Percentiles rank a stretch among this genome's conserved stretches.
Conservation (phyloP, 805 yeast genomes). For the Nakazawaea ernobii region DNA sequence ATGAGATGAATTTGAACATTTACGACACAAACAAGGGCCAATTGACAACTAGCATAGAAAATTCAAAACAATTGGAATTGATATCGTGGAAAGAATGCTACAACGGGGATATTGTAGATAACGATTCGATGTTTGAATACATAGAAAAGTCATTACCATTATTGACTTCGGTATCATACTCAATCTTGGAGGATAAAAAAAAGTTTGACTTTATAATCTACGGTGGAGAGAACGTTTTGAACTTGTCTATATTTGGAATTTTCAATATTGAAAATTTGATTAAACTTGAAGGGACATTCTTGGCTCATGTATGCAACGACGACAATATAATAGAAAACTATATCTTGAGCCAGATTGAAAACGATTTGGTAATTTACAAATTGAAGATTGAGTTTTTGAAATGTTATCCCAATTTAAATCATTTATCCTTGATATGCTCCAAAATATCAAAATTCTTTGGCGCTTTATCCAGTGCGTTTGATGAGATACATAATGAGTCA, state of each 20-base stretch:
- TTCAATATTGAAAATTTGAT: conserved; percentile 23
- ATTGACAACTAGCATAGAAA: conserved; percentile 16
- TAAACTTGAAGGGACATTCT: conserved; percentile 11
- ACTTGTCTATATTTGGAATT: conserved; percentile 26
- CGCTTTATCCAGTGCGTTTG: conserved; percentile 28
- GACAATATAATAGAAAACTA: conserved; percentile 20
- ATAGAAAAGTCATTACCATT: conserved; percentile 20
- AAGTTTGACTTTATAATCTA: conserved; percentile 24
- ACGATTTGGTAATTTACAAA: conserved; percentile 17
- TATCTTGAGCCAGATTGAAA: conserved; percentile 17
- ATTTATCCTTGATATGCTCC: conserved; percentile 27
- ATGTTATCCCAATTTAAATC: conserved; percentile 18
- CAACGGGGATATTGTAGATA: conserved; percentile 13
- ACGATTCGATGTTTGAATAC: conserved; percentile 18
- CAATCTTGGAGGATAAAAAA: conserved; percentile 18
- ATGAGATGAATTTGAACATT: conserved; percentile 17
- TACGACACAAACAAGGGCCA: conserved; percentile 26
- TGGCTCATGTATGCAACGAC: conserved; percentile 14
- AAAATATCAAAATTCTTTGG: conserved; percentile 28
- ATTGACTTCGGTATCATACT: conserved; percentile 14
- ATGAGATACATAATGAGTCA: conserved; percentile 22
- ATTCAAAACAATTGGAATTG: conserved; percentile 6
- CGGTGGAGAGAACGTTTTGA: conserved; percentile 18
- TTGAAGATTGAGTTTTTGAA: conserved; percentile 22
- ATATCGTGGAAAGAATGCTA: conserved; percentile 17